Evolutionary conservation across 768 basidiomycete genomes (phyloP).

Genomic region (Suillus cothurnatus): DNA sequence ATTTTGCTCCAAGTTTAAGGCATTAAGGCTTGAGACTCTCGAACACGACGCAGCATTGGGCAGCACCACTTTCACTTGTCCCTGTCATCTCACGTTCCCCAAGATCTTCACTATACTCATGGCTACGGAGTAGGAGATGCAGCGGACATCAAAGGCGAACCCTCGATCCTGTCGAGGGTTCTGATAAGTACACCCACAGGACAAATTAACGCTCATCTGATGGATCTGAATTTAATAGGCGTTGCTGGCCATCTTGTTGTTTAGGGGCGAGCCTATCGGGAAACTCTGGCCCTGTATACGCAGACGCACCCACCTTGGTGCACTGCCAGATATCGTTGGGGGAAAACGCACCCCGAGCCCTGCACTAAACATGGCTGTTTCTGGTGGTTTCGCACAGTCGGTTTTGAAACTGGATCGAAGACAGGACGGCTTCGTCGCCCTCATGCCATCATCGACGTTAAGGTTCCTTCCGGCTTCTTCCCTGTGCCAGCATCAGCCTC

Average conservation of each 20-base stretch:
- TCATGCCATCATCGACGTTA: too few species aligned
- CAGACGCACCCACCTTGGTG: too few species aligned
- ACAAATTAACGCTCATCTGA: slow-evolving; percentile 83
- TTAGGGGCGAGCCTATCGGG: slow-evolving; percentile 85
- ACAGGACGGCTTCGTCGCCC: too few species aligned
- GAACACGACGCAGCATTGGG: slow-evolving; percentile 64
- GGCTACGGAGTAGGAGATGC: slow-evolving; percentile 56
- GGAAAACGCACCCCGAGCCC: too few species aligned
- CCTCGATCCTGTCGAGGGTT: slow-evolving; percentile 63
- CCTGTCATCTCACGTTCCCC: slow-evolving; percentile 84
- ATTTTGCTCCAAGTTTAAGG: slow-evolving; percentile 76
- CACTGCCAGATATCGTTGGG: too few species aligned
- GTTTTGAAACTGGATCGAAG: too few species aligned
- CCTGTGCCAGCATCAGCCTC: too few species aligned
- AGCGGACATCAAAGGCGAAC: slow-evolving; percentile 55
- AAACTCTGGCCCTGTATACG: too few species aligned
- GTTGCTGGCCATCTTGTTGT: slow-evolving; percentile 87
- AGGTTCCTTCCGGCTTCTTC: too few species aligned
- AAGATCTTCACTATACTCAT: slow-evolving; percentile 95
- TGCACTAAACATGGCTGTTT: too few species aligned
- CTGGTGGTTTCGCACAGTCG: too few species aligned
- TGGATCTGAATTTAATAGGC: slow-evolving; percentile 78
- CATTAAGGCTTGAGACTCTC: slow-evolving; percentile 48
- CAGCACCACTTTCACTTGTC: slow-evolving; percentile 84
- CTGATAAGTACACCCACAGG: slow-evolving; percentile 49